Evolutionary conservation across 2,329 filamentous ascomycete species (phyloP).

Genomic region (Botrytis tulipae): DNA sequence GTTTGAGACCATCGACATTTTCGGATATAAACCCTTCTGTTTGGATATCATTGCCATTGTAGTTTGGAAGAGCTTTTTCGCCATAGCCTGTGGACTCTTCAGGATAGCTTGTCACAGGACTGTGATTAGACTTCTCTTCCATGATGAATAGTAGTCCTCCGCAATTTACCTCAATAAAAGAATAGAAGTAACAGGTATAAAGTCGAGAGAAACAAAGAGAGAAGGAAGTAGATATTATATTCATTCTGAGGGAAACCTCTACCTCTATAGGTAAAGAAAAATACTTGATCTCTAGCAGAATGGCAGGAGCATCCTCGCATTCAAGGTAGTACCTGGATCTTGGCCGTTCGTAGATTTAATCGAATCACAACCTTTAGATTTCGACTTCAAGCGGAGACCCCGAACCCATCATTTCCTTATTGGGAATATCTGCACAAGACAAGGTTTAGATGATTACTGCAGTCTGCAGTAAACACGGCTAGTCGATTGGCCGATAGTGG

Average conservation of each 20-base stretch:
- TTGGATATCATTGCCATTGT: not conserved
- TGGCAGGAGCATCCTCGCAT: not conserved
- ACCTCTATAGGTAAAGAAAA: not conserved
- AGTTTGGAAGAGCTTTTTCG: conserved; percentile 7
- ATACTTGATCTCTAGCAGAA: not conserved
- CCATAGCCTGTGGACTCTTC: conserved; percentile 21
- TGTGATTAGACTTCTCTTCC: conserved; percentile 24
- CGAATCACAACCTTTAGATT: not conserved
- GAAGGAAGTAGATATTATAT: not conserved
- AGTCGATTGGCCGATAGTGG: not conserved
- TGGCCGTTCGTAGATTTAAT: not conserved
- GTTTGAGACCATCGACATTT: conserved; percentile 33
- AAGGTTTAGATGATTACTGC: not conserved
- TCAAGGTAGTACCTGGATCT: not conserved
- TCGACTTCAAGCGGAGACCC: not conserved
- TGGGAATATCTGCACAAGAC: not conserved
- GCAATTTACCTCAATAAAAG: not conserved
- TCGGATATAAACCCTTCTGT: conserved; percentile 22
- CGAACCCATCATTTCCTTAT: conserved; percentile 4
- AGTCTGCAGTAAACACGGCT: not conserved
- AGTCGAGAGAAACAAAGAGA: not conserved
- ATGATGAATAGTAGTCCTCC: not conserved
- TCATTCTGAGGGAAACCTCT: not conserved
- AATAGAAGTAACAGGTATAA: not conserved
- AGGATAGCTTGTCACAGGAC: conserved; percentile 14